Evolutionary conservation across 1,284 basidiomycete species (phyloP).

Genomic region (Rhodotorula mucilaginosa): DNA sequence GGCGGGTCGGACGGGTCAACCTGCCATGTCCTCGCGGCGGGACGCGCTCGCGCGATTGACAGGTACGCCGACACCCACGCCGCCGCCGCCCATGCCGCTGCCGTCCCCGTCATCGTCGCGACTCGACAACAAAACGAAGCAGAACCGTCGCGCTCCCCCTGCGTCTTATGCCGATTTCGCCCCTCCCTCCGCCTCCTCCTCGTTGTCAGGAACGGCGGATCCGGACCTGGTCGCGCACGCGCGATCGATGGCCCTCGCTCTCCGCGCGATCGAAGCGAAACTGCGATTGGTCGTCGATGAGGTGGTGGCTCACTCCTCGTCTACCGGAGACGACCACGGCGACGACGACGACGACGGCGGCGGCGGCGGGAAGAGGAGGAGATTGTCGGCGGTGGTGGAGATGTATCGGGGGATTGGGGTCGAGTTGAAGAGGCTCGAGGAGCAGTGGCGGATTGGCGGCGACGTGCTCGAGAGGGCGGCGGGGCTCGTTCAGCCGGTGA

Average conservation of each 20-base stretch:
- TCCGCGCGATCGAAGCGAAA: conserved; percentile 17
- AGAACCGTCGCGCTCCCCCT: neutral
- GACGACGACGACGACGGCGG: too few relatives aligned
- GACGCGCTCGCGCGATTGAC: neutral
- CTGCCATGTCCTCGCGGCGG: neutral
- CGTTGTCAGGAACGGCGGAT: neutral
- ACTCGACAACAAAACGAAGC: too few relatives aligned
- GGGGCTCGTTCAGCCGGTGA: neutral
- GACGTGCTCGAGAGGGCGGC: neutral
- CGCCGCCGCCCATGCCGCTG: neutral
- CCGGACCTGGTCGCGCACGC: neutral
- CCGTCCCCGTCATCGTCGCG: neutral
- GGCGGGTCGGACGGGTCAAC: too few relatives aligned
- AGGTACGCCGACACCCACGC: neutral
- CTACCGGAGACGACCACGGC: too few relatives aligned
- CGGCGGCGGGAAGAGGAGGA: neutral
- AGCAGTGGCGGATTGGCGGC: conserved; percentile 6
- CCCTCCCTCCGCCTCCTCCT: neutral
- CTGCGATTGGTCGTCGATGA: conserved; percentile 1
- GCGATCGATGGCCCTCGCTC: neutral
- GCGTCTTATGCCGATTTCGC: conserved; percentile 11
- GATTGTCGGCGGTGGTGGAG: neutral
- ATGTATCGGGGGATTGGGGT: conserved; percentile 17
- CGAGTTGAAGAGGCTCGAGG: conserved; percentile 9
- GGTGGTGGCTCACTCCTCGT: neutral